These are phyloP conservation scores for Mortierella sp. DNA, from an alignment of 371 early-diverging fungal species.

Conservation along the genomic window DNA sequence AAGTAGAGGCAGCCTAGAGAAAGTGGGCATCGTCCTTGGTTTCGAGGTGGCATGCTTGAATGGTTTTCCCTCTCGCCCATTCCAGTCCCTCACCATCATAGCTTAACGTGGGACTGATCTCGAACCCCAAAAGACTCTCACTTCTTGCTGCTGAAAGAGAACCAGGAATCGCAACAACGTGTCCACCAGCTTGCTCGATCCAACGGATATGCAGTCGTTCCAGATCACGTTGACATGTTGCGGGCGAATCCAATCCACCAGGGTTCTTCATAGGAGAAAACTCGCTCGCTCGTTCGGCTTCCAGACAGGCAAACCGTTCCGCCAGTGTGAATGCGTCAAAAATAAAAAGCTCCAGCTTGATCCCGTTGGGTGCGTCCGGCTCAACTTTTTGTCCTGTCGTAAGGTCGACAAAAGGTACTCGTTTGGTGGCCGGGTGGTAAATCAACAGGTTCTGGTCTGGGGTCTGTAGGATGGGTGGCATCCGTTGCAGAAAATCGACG, in stretches of 20 bases:
- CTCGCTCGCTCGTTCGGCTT: constrained; percentile 76
- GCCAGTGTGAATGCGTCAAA: constrained; percentile 84
- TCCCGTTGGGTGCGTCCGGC: constrained; percentile 71
- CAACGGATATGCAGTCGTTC: constrained; percentile 55
- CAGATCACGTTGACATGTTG: constrained; percentile 75
- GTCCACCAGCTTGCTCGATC: constrained; percentile 56
- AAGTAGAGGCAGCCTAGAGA: not conserved
- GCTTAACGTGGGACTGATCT: constrained; percentile 40
- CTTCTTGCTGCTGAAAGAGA: not conserved
- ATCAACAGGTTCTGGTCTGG: constrained; percentile 60
- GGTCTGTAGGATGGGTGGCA: constrained; percentile 31
- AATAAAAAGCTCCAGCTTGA: constrained; percentile 84
- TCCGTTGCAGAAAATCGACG: constrained; percentile 66
- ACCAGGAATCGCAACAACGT: constrained; percentile 13
- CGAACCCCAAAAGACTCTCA: constrained; percentile 15
- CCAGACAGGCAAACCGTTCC: constrained; percentile 74
- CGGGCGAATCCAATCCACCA: constrained; percentile 71
- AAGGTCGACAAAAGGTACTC: constrained; percentile 76
- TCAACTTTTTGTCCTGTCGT: constrained; percentile 61
- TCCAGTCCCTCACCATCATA: constrained; percentile 38
- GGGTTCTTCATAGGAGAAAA: constrained; percentile 86
- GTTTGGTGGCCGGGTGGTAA: constrained; percentile 81
- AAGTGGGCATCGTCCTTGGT: constrained; percentile 20
- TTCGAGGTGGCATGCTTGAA: constrained; percentile 21
- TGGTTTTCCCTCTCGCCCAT: constrained; percentile 29